phyloP scores from a whole-genome alignment of 2,329 filamentous ascomycete species.

The Exophiala dermatitidis region DNA sequence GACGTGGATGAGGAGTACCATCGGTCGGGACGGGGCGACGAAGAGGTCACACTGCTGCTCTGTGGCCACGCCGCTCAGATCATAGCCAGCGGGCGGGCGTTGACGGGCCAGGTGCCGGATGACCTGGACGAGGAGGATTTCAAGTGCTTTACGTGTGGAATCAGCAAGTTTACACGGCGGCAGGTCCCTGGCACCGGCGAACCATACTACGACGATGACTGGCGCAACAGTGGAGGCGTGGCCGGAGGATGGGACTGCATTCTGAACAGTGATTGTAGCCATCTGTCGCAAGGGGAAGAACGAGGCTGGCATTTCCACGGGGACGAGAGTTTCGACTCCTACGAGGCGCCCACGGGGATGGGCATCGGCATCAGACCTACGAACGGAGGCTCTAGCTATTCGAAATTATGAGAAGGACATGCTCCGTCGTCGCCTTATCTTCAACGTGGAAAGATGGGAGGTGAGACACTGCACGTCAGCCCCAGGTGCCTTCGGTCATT shows the following conservation, averaged over 20 bases:
- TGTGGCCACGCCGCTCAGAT: slow-evolving; percentile 86
- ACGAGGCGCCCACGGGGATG: slow-evolving; percentile 27
- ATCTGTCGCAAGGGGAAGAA: slow-evolving; percentile 72
- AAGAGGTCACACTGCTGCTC: slow-evolving; percentile 63
- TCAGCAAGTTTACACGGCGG: slow-evolving; percentile 60
- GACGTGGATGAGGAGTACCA: slow-evolving; percentile 36
- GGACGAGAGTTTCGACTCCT: slow-evolving; percentile 40
- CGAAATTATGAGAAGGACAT: slow-evolving; percentile 12
- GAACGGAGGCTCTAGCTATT: slow-evolving; percentile 8
- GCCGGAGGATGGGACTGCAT: slow-evolving; percentile 73
- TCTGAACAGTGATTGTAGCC: slow-evolving; percentile 76
- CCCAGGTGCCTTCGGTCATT: no score
- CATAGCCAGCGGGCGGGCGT: slow-evolving; percentile 73
- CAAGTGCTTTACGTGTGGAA: slow-evolving; percentile 70
- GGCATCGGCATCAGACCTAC: slow-evolving; percentile 12
- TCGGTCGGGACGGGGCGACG: slow-evolving; percentile 41
- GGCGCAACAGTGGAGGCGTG: slow-evolving; percentile 44
- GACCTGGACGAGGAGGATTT: slow-evolving; percentile 72
- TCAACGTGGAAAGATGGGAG: neutral
- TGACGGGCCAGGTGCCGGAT: slow-evolving; percentile 71
- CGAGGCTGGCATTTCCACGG: slow-evolving; percentile 62
- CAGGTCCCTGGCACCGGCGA: slow-evolving; percentile 29
- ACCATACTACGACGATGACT: slow-evolving; percentile 28
- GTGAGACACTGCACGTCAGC: no score
- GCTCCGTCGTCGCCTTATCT: neutral